phyloP scores from a whole-genome alignment of 129 eudicot genomes.

The Apium graveolens region DNA sequence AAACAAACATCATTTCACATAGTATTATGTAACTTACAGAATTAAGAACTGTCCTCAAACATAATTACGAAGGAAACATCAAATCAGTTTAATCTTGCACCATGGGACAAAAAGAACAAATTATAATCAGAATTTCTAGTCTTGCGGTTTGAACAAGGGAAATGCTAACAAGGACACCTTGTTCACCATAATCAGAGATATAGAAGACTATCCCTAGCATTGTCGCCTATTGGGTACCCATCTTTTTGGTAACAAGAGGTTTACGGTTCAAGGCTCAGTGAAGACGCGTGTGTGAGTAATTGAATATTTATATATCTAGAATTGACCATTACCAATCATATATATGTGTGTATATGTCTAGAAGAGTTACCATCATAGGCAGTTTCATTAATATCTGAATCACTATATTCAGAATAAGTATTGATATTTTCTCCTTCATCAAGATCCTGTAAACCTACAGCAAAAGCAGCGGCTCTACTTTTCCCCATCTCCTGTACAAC shows the following conservation, averaged over 20 bases:
- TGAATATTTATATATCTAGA: neutral
- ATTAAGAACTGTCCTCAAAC: neutral
- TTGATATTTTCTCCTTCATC: slow-evolving; percentile 79
- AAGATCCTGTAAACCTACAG: slow-evolving; percentile 82
- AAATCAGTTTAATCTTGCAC: neutral
- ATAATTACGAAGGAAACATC: neutral
- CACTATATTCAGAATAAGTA: slow-evolving; percentile 52
- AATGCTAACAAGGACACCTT: neutral
- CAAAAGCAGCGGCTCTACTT: slow-evolving; percentile 96
- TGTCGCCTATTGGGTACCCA: neutral
- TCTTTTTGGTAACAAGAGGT: neutral
- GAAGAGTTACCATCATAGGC: slow-evolving; percentile 56
- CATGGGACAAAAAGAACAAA: neutral
- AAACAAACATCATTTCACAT: neutral
- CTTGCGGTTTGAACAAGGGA: neutral
- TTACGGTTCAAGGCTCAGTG: neutral
- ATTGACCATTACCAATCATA: neutral
- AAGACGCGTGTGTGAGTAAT: neutral
- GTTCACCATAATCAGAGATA: neutral
- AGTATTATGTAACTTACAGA: neutral
- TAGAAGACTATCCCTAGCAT: neutral
- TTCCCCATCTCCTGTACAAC: slow-evolving; percentile 98
- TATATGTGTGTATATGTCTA: neutral
- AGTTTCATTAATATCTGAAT: slow-evolving; percentile 50
- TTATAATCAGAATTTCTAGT: neutral